A percentile compares a stretch with the other conserved stretches of the same genome.
phyloP scores from a whole-genome alignment of 352 stramenopile species.

The Globisporangium okanoganense region DNA sequence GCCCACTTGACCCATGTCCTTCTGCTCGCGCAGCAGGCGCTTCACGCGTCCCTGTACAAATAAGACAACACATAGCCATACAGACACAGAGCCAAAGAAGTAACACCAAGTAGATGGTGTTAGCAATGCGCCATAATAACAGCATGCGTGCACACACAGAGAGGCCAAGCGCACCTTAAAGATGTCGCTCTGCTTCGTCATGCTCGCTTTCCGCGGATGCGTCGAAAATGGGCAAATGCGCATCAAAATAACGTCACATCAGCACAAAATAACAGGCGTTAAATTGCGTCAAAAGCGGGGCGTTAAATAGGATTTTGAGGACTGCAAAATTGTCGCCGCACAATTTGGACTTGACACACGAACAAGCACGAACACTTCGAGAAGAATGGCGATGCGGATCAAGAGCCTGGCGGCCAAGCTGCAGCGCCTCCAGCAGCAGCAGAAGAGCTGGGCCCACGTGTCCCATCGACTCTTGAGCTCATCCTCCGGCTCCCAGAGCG shows the following conservation, averaged over 20 bases:
- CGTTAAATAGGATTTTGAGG: not conserved
- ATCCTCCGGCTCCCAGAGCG: not conserved
- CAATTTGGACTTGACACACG: not conserved
- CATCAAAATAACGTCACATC: not conserved
- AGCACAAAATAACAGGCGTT: not conserved
- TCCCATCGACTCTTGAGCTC: not conserved
- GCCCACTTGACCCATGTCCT: slow-evolving; percentile 69
- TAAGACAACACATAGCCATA: not conserved
- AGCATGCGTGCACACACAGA: not conserved
- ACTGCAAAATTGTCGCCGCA: not conserved
- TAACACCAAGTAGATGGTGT: not conserved
- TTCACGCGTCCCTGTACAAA: slow-evolving; percentile 49
- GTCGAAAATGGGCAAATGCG: no score
- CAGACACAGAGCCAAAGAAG: not conserved
- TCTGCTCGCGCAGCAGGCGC: slow-evolving; percentile 56
- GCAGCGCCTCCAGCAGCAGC: not conserved
- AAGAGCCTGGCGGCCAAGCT: slow-evolving; percentile 2
- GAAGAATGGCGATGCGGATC: slow-evolving; percentile 2
- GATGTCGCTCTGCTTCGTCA: slow-evolving; percentile 44
- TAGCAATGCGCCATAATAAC: not conserved
- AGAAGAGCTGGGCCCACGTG: not conserved
- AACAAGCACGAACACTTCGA: not conserved
- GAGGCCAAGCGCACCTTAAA: slow-evolving; percentile 35
- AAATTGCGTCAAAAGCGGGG: not conserved
- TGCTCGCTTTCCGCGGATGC: slow-evolving; percentile 19